Percentiles rank a stretch among this genome's conserved stretches.
phyloP scores from a whole-genome alignment of 2,329 filamentous ascomycete genomes.

The Pyricularia sp. region DNA sequence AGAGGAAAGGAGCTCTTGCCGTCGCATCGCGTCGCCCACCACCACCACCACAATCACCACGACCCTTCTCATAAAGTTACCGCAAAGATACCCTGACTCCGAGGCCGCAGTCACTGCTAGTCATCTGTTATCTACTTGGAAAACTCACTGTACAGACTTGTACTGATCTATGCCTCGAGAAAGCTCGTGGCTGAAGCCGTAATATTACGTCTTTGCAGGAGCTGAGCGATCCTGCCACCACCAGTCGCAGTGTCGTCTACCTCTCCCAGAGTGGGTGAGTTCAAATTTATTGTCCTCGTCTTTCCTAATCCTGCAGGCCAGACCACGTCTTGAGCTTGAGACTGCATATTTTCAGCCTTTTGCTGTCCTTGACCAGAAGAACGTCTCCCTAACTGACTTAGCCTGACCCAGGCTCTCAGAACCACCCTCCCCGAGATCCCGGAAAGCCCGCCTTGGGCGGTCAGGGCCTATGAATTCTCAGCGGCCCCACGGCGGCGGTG shows the following conservation, averaged over 20 bases:
- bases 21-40: not conserved
- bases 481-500: constrained; percentile 26
- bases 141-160: not conserved
- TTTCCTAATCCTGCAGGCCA: not conserved
- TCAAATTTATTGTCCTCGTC: not conserved
- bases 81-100: not conserved
- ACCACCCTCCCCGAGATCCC: not conserved
- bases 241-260: not conserved
- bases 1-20: not conserved
- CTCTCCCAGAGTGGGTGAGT: not conserved
- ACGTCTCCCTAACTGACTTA: not conserved
- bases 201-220: not conserved
- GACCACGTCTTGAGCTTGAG: not conserved
- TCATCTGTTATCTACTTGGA: not conserved
- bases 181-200: not conserved
- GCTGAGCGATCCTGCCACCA: not conserved
- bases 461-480: constrained; percentile 30
- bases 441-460: not conserved
- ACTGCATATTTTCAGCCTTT: not conserved
- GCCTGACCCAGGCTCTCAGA: not conserved
- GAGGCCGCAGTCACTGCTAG: not conserved
- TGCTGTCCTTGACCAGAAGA: not conserved
- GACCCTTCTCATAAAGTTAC: not conserved
- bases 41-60: not conserved
- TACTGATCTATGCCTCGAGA: not conserved